Base-by-base conservation (phyloP, 768 basidiomycete genomes). In the Agrocybe pediades region DNA sequence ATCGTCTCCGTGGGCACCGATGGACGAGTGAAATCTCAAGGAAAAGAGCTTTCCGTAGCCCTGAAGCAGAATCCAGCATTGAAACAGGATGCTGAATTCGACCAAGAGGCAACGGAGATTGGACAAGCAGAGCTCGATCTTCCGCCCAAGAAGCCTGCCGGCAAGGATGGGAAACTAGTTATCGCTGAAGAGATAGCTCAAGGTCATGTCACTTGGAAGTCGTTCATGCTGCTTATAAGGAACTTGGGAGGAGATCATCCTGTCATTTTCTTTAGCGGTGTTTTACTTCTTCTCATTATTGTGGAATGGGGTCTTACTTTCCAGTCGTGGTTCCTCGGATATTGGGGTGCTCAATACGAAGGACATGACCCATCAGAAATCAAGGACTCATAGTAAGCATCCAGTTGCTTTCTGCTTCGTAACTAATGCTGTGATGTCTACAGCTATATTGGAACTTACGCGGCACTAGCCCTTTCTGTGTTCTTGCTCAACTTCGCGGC, bases 151-250 rank as follows among this genome's bases (percentile, higher is more conserved):
- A 50, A 41, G 49, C 11, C 16, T 6, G 16, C 25, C 41, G 13
- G 49, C 53, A 58, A 11, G 54, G 74, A 74, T 41, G 85, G 85
- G 2, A 85, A 86, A 62, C 71, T 87, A 16, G 75, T 86, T 40
- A 68, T 83, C 3, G 78, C 76, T 0, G 86, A 88, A 61, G 86
- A 88, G 62, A 73, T 85, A 36, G 76, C 72, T 11, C 73, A 76
- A 50, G 64, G 64, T 16, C 62, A 58, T 41, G 55, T 63, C 24
- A 58, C 49, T 1, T 60, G 59, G 62, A 61, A 56, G 54, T 54
- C 58, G 65, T 68, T 77, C 29, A 71, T 65, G 46, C 59, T 77
- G 2, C 74, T 72, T 51, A 59, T 79, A 26, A 40, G 41, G 11
- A 68, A 68, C 7, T 64, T 77, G n/a, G 70, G 73, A 27, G 75